Evolutionary conservation across 768 basidiomycete genomes (phyloP).

Genomic region (Lactarius sp.): DNA sequence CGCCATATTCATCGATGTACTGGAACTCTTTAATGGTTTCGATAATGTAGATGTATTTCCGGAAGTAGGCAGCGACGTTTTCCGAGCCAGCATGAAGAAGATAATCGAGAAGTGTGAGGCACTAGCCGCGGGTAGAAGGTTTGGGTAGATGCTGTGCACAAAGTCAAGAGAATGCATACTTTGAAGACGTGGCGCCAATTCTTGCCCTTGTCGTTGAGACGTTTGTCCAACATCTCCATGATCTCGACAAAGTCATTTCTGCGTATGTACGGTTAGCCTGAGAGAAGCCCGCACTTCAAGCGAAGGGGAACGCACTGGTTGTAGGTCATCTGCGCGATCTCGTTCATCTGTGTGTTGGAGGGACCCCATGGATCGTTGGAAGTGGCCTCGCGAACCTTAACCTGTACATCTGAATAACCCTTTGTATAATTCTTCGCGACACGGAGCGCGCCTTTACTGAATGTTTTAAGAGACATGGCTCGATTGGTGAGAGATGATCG

Average conservation of each 20-base stretch:
- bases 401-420: constrained; percentile 91
- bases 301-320: constrained; percentile 68
- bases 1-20: constrained; percentile 88
- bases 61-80: constrained; percentile 98
- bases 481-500: background rate
- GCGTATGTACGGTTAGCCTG: background rate
- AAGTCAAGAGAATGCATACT: constrained; percentile 38
- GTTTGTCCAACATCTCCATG: constrained; percentile 99
- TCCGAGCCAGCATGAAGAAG: constrained; percentile 94
- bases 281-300: background rate
- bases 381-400: constrained; percentile 94
- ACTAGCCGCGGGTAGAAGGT: constrained; percentile 38
- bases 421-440: constrained; percentile 95
- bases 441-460: constrained; percentile 80
- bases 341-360: constrained; percentile 97
- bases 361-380: constrained; percentile 99
- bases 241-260: constrained; percentile 97
- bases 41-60: constrained; percentile 94
- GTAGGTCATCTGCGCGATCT: constrained; percentile 93
- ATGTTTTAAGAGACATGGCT: constrained; percentile 59
- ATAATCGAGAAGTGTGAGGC: constrained; percentile 92
- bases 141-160: background rate
- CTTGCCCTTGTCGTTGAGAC: constrained; percentile 98
- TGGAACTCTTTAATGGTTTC: constrained; percentile 99
- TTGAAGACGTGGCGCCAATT: constrained; percentile 99